phyloP scores from a whole-genome alignment of 257 asterid species.

The Solanum chilense region DNA sequence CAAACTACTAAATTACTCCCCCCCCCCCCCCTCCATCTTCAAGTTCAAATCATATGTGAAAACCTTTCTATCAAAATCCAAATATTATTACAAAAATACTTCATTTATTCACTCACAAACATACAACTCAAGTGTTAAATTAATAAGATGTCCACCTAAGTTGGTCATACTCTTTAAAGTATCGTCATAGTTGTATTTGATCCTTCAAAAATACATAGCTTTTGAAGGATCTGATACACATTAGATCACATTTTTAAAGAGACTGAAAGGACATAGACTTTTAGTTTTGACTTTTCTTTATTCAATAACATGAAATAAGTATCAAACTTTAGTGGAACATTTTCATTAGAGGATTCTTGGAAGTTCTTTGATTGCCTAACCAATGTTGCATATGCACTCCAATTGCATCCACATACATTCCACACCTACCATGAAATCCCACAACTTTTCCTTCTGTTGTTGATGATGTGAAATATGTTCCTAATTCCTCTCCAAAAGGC shows the following conservation, averaged over 20 bases:
- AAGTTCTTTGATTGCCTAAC: slow-evolving; percentile 50
- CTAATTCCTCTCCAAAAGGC: slow-evolving; percentile 63
- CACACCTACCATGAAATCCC: slow-evolving; percentile 78
- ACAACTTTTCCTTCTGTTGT: slow-evolving; percentile 77
- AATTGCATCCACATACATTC: slow-evolving; percentile 65
- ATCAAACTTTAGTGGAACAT: slow-evolving; percentile 22
- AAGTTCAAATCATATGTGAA: neutral
- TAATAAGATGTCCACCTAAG: neutral
- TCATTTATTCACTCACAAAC: neutral
- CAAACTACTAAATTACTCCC: neutral
- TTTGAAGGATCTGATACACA: too few relatives aligned
- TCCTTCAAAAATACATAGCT: neutral
- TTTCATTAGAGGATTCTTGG: slow-evolving; percentile 35
- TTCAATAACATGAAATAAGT: neutral
- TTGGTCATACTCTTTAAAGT: neutral
- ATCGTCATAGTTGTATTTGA: neutral
- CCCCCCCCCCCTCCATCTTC: neutral
- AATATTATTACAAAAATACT: neutral
- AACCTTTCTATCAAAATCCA: neutral
- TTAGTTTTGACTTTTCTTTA: neutral
- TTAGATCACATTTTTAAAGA: neutral
- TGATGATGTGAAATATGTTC: slow-evolving; percentile 53
- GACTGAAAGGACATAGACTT: neutral
- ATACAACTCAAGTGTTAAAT: neutral
- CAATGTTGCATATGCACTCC: slow-evolving; percentile 93